These are phyloP conservation scores for Lactifluus volemus DNA, from an alignment of 768 basidiomycete genomes.

Conservation along the genomic window DNA sequence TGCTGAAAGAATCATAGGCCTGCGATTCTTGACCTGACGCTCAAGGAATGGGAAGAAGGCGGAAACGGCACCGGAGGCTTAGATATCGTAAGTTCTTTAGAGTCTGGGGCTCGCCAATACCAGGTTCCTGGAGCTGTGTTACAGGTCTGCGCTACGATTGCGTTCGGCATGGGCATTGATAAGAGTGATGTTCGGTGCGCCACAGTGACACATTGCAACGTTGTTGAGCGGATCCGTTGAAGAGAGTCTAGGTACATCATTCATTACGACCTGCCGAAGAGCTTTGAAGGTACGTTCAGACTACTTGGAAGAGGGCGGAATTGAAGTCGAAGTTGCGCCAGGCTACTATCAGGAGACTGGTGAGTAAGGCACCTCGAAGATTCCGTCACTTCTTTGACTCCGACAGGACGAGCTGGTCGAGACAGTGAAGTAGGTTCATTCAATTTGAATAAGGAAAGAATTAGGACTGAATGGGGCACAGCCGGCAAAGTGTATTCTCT, in stretches of 20 bases:
- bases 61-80: conserved; percentile 44
- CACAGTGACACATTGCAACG: not conserved
- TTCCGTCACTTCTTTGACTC: conserved; percentile 6
- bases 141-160: conserved; percentile 71
- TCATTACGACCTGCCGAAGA: conserved; percentile 76
- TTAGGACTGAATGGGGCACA: conserved; percentile 24
- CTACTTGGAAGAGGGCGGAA: not conserved
- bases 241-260: conserved; percentile 52
- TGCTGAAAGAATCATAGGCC: conserved; percentile 28
- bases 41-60: conserved; percentile 51
- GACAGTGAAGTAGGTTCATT: conserved; percentile 51
- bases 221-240: not conserved
- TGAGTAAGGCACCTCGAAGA: conserved; percentile 23
- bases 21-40: conserved; percentile 40
- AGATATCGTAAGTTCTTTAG: conserved; percentile 45
- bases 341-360: conserved; percentile 88
- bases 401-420: conserved; percentile 65
- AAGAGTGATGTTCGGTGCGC: conserved; percentile 64
- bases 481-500: conserved; percentile 75
- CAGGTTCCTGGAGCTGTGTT: not conserved
- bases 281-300: conserved; percentile 56
- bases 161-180: conserved; percentile 84
- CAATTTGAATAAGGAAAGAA: not conserved
- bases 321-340: conserved; percentile 22
- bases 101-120: no score